phyloP scores from a whole-genome alignment of 192 early-diverging fungal species.

The Gonapodya prolifera region DNA sequence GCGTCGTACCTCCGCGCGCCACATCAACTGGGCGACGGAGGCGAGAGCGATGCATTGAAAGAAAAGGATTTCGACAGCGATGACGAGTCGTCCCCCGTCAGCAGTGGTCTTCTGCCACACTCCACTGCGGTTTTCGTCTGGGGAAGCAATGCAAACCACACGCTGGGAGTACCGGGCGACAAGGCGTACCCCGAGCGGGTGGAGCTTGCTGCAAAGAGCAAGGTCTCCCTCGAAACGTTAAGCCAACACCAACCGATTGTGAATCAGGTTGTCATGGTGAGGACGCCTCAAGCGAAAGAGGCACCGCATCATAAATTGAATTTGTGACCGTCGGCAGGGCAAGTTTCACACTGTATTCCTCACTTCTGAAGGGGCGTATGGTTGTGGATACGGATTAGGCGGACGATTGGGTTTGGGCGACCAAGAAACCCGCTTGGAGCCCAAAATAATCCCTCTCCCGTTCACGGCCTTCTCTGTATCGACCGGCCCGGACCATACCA shows the following conservation, averaged over 20 bases:
- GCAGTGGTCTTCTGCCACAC: background rate
- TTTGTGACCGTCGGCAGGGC: slow-evolving; percentile 19
- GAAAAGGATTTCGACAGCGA: slow-evolving; percentile 14
- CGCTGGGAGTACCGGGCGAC: slow-evolving; percentile 9
- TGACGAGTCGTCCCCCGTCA: background rate
- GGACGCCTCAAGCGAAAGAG: background rate
- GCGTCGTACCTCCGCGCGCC: background rate
- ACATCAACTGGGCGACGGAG: background rate
- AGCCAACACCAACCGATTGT: background rate
- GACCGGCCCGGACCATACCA: slow-evolving; percentile 55
- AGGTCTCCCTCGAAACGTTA: background rate
- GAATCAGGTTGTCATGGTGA: background rate
- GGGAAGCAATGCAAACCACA: slow-evolving; percentile 34
- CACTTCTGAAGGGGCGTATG: slow-evolving; percentile 27
- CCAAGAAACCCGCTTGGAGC: slow-evolving; percentile 28
- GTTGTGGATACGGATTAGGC: slow-evolving; percentile 56
- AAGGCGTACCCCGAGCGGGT: background rate
- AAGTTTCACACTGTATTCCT: slow-evolving; percentile 56
- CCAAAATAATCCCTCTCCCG: background rate
- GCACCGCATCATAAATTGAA: background rate
- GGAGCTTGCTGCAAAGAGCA: background rate
- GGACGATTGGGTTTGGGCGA: slow-evolving; percentile 52
- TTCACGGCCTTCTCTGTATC: slow-evolving; percentile 28
- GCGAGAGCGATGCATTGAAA: background rate
- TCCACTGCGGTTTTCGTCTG: background rate